Evolutionary conservation across 805 yeast species (phyloP), one percentile per base, ranked within the genome.

Genomic region (Hanseniaspora jakobsenii): DNA sequence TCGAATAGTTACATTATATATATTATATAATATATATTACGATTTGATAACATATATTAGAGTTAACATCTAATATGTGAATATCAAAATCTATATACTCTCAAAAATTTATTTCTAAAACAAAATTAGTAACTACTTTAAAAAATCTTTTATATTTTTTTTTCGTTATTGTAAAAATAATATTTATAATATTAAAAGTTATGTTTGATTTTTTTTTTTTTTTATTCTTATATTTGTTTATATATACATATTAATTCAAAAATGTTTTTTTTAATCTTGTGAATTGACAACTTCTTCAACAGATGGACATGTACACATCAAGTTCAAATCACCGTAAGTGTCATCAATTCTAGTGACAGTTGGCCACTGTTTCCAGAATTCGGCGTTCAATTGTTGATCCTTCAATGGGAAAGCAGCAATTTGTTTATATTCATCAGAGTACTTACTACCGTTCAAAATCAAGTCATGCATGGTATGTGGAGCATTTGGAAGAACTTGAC

Each of bases 271-370:
- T 16, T 43, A 23, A 5, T 45, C 40, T 38, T 45, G 48, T 8
- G 44, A 38, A 27, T 51, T 46, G 14, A 75, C 81, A 51, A 78
- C 71, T 51, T 81, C 87, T 57, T 81, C 89, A 32, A 82, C 89
- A 3, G 81, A 70, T 26, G 91, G 91, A 66, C 98, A 89, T 21
- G 95, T 86, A 67, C 98, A 91, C 63, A 87, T 69, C 62, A 89
- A 70, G 65, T 91, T 78, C 72, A 79, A 68, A 60, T 91, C 98
- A 52, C 98, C 98, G 55, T 79, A 89, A 3, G 93, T 81, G 59
- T 91, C 98, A 60, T 91, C 94, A 44, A 89, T 72, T 62, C 98
- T 77, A 9, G 94, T 73, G 35, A 87, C 96, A 0, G 86, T 70
- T 30, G 98, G 97, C 98, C 98, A 91, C 60, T 86, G 81, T 64